These are phyloP conservation scores for Bryoglossum gracile DNA, from an alignment of 495 filamentous ascomycete species.

Conservation along the genomic window DNA sequence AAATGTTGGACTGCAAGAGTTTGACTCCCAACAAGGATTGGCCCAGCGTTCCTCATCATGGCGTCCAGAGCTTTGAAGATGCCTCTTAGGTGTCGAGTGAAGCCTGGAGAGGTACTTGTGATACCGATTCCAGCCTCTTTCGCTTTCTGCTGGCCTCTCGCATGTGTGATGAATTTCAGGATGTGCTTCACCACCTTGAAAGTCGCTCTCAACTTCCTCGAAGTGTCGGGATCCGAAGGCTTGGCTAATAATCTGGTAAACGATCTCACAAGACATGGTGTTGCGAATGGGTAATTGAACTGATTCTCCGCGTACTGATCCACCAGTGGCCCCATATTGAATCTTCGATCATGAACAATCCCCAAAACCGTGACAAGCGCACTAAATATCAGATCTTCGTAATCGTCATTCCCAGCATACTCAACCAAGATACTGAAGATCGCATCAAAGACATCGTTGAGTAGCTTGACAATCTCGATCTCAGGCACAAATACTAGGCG, in stretches of 20 bases:
- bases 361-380: slow-evolving; percentile 83
- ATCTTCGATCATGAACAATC: slow-evolving; percentile 90
- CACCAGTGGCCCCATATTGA: slow-evolving; percentile 82
- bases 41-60: slow-evolving; percentile 80
- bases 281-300: slow-evolving; percentile 92
- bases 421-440: slow-evolving; percentile 88
- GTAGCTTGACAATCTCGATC: slow-evolving; percentile 92
- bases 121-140: slow-evolving; percentile 90
- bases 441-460: slow-evolving; percentile 84
- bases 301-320: slow-evolving; percentile 83
- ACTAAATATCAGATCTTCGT: slow-evolving; percentile 88
- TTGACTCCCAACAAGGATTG: slow-evolving; percentile 84
- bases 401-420: slow-evolving; percentile 80
- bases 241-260: slow-evolving; percentile 76
- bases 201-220: slow-evolving; percentile 77
- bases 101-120: slow-evolving; percentile 64
- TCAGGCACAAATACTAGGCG: slow-evolving; percentile 89
- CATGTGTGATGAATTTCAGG: slow-evolving; percentile 90
- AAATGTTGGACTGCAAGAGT: slow-evolving; percentile 95
- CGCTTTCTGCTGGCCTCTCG: slow-evolving; percentile 74
- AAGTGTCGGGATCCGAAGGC: slow-evolving; percentile 69
- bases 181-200: slow-evolving; percentile 93
- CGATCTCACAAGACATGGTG: slow-evolving; percentile 81
- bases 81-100: slow-evolving; percentile 72
- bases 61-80: slow-evolving; percentile 86